Evolutionary conservation across 495 filamentous ascomycete genomes (phyloP), one percentile per base, ranked within the genome.

Genomic region (Gamarada debralockiae): DNA sequence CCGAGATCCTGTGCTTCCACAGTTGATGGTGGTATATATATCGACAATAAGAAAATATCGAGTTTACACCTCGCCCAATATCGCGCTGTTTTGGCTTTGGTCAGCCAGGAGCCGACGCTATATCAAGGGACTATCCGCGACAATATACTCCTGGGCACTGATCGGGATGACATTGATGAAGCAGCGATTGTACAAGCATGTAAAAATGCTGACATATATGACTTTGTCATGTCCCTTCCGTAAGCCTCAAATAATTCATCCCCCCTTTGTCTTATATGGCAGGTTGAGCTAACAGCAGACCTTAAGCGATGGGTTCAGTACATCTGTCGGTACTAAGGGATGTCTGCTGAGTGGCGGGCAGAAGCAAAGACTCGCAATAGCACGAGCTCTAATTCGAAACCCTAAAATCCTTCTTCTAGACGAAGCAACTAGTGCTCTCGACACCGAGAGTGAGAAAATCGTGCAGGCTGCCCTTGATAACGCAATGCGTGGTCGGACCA

Each of bases 31-130:
- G 77, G 76, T 22, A 66, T 92, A 25, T 81, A 74, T 37, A 73
- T 90, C 25, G 87, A 92, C 57, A 85, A 79, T 40, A 74, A 79
- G 50, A 80, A 88, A 33, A 87, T 91, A 53, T 80, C 77, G 22
- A 70, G 71, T 17, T 60, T 90, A 18, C 85, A 90, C 55, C 70
- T 90, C 57, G 86, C 81, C 61, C 75, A 82, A 15, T 92, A 92
- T 67, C 79, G 89, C 37, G 75, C 70, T 22, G 78, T 84, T 62
- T 64, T 93, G 14, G 81, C 87, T 9, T 78, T 93, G 42, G 89
- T 93, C 18, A 84, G 81, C 51, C 89, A 95, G 59, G 89, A 95
- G 56, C 87, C 89, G 12, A 91, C 84, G 4, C 69, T 82, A 15
- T 81, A 80, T 51, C 70, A 76, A 39, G 79, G 79, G n/a, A 78